Conservation (phyloP, 352 stramenopile species). For the Blastocystis sp. region DNA sequence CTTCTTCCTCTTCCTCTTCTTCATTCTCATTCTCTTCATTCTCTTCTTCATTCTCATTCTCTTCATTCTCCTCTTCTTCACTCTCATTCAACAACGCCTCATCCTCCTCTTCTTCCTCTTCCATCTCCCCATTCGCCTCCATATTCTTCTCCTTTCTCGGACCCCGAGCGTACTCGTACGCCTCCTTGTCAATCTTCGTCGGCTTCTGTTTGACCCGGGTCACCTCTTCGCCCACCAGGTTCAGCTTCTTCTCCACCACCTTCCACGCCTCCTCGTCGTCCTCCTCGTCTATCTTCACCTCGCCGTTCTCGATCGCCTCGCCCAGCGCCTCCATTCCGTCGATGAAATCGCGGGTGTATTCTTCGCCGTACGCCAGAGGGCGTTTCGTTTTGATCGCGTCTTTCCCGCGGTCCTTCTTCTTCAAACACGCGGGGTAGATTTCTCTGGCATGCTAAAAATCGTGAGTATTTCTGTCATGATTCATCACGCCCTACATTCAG, state of each 20-base stretch:
- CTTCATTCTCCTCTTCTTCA: slow-evolving; percentile 76
- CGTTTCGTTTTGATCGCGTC: slow-evolving; percentile 77
- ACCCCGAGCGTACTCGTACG: neutral
- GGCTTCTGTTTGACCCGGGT: slow-evolving; percentile 32
- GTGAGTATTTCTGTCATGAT: neutral
- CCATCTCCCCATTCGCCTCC: slow-evolving; percentile 42
- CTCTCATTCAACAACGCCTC: slow-evolving; percentile 73
- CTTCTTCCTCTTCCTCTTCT: slow-evolving; percentile 65
- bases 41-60: slow-evolving; percentile 79
- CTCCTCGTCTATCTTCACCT: slow-evolving; percentile 74
- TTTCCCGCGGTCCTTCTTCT: slow-evolving; percentile 91
- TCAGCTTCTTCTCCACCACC: slow-evolving; percentile 70
- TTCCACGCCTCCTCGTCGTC: slow-evolving; percentile 70
- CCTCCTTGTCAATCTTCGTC: slow-evolving; percentile 7
- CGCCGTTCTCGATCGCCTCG: slow-evolving; percentile 77
- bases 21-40: slow-evolving; percentile 75
- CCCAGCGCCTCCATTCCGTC: slow-evolving; percentile 90
- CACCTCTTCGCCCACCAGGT: slow-evolving; percentile 69
- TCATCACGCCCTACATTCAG: slow-evolving; percentile 86
- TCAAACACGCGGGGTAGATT: slow-evolving; percentile 88
- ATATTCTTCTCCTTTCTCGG: neutral
- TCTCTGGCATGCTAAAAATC: slow-evolving; percentile 76
- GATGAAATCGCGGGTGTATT: slow-evolving; percentile 85
- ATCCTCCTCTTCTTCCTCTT: slow-evolving; percentile 70
- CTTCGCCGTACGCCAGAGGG: slow-evolving; percentile 81